phyloP scores from a whole-genome alignment of 1,139 yeast genomes.

The Saccharomycopsis phalli region DNA sequence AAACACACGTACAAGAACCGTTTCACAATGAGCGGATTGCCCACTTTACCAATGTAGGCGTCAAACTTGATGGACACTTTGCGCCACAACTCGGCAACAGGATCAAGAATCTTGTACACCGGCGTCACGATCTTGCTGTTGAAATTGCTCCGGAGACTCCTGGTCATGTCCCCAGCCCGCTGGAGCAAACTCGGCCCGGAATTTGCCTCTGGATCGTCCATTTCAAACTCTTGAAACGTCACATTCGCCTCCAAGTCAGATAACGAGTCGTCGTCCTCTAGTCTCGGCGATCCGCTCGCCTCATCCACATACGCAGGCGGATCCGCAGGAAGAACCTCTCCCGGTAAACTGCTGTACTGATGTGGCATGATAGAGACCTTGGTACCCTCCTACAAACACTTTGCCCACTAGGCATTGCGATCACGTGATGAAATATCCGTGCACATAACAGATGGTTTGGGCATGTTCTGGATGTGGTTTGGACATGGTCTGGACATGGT shows the following conservation, averaged over 20 bases:
- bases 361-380: no score
- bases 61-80: conserved; percentile 43
- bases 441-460: no score
- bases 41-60: conserved; percentile 48
- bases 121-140: conserved; percentile 38
- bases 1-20: conserved; percentile 62
- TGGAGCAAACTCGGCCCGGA: neutral
- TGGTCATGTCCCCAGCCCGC: conserved; percentile 9
- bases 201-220: conserved; percentile 15
- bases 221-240: conserved; percentile 15
- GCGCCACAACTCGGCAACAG: conserved; percentile 53
- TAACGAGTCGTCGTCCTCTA: neutral
- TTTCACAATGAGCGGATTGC: conserved; percentile 80
- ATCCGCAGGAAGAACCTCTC: neutral
- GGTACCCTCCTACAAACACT: no score
- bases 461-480: no score
- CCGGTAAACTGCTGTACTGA: neutral
- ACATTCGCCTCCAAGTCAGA: conserved; percentile 10
- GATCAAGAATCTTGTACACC: conserved; percentile 48
- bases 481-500: no score
- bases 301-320: neutral
- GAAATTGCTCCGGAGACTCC: conserved; percentile 24
- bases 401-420: no score
- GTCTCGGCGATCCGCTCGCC: neutral
- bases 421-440: no score